phyloP scores from a whole-genome alignment of 2,329 filamentous ascomycete species.

The Tolypocladium tundrense region DNA sequence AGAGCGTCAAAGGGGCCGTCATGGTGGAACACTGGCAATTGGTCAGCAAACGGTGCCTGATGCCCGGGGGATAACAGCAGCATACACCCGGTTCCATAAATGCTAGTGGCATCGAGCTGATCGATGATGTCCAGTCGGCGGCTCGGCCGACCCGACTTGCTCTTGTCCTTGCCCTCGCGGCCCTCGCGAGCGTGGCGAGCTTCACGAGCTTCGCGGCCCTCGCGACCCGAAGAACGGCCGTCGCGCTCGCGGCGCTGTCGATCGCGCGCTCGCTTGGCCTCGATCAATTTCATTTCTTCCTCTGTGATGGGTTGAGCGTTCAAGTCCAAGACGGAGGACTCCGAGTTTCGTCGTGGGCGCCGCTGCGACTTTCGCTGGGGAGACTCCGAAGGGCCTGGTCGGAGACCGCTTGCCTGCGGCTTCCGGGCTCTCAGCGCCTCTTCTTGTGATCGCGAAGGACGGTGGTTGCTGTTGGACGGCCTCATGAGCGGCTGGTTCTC shows the following conservation, averaged over 20 bases:
- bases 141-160: conserved; percentile 36
- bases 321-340: conserved; percentile 59
- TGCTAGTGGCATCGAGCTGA: conserved; percentile 90
- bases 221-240: conserved; percentile 21
- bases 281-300: conserved; percentile 32
- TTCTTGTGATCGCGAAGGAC: conserved; percentile 56
- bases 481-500: conserved; percentile 40
- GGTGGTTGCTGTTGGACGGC: conserved; percentile 32
- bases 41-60: neutral
- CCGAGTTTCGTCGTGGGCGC: conserved; percentile 64
- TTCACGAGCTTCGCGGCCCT: conserved; percentile 20
- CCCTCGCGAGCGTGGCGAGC: conserved; percentile 30
- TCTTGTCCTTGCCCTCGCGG: conserved; percentile 29
- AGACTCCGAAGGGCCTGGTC: conserved; percentile 23
- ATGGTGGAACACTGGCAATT: conserved; percentile 77
- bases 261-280: conserved; percentile 18
- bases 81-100: conserved; percentile 85
- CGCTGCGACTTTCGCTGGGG: conserved; percentile 31
- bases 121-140: conserved; percentile 79
- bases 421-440: conserved; percentile 45
- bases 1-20: conserved; percentile 96
- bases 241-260: conserved; percentile 14
- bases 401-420: conserved; percentile 16
- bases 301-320: conserved; percentile 49
- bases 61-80: conserved; percentile 11